A percentile compares a stretch with the other conserved stretches of the same genome.
Evolutionary conservation across 2,329 filamentous ascomycete genomes (phyloP).

Genomic region (Fusarium graminum): DNA sequence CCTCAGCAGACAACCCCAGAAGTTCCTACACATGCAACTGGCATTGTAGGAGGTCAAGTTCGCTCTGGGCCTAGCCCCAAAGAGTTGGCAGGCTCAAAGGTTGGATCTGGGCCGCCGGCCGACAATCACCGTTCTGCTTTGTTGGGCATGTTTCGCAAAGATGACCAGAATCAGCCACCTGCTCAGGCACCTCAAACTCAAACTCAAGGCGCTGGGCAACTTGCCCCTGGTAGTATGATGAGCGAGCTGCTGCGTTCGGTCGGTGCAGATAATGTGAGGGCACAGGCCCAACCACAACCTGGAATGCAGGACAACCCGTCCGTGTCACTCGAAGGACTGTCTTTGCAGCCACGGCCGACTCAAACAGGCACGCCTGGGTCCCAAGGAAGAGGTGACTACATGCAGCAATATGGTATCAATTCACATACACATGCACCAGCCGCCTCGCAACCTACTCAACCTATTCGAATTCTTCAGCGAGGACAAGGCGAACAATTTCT

Average conservation of each 20-base stretch:
- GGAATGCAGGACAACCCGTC: slow-evolving; percentile 31
- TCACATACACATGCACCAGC: slow-evolving; percentile 16
- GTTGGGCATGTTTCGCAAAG: slow-evolving; percentile 67
- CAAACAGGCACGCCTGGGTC: slow-evolving; percentile 33
- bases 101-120: slow-evolving; percentile 36
- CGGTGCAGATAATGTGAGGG: slow-evolving; percentile 20
- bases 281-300: slow-evolving; percentile 31
- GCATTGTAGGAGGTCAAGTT: slow-evolving; percentile 10
- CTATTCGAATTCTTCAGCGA: slow-evolving; percentile 55
- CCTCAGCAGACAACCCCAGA: slow-evolving; percentile 21
- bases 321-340: slow-evolving; percentile 42
- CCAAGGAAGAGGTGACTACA: slow-evolving; percentile 35
- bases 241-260: slow-evolving; percentile 41
- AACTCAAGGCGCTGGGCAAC: slow-evolving; percentile 11
- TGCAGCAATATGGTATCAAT: slow-evolving; percentile 29
- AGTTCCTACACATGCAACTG: slow-evolving; percentile 19
- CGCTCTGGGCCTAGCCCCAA: slow-evolving; percentile 47
- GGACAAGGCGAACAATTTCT: slow-evolving; percentile 50
- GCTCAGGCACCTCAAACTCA: slow-evolving; percentile 25
- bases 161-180: slow-evolving; percentile 28
- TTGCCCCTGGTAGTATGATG: slow-evolving; percentile 37
- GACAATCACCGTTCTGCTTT: slow-evolving; percentile 62
- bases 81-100: slow-evolving; percentile 48
- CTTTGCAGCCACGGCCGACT: slow-evolving; percentile 31
- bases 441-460: slow-evolving; percentile 39